Conservation (phyloP, 2,329 filamentous ascomycete genomes). For the Dothideomycetes sp. region DNA sequence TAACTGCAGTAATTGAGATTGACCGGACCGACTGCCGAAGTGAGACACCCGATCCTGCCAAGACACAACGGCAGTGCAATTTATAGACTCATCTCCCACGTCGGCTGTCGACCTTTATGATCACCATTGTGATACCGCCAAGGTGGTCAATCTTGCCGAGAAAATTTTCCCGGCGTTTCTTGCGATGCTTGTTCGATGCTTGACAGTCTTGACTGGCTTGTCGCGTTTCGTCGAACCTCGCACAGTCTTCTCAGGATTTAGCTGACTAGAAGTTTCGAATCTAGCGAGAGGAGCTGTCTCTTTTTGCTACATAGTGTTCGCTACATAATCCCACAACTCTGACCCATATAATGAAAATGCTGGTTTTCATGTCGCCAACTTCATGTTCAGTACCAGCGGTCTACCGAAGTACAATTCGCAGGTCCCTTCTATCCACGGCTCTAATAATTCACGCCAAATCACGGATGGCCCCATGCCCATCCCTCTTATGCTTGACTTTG, state of each 20-base stretch:
- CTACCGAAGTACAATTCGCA: not conserved
- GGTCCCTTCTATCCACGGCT: not conserved
- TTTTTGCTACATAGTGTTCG: not conserved
- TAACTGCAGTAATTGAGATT: constrained; percentile 2
- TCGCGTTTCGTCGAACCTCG: not conserved
- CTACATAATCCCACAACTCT: not conserved
- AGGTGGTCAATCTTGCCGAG: not conserved
- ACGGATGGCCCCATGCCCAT: not conserved
- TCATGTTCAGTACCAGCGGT: not conserved
- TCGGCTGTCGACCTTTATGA: not conserved
- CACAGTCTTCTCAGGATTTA: not conserved
- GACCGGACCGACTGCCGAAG: constrained; percentile 1
- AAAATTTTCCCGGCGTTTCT: not conserved
- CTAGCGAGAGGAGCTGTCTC: not conserved
- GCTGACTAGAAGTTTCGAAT: not conserved
- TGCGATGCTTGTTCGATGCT: not conserved
- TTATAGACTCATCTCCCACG: not conserved
- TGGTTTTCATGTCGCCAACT: not conserved
- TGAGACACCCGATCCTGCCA: not conserved
- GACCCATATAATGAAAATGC: not conserved
- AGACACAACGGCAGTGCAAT: constrained; percentile 35
- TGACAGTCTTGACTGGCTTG: not conserved
- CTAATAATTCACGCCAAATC: not conserved
- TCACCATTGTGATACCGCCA: not conserved
- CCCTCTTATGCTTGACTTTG: not conserved